Conservation (phyloP, 225 moss, liverwort and hornwort species). For the Straminergon stramineum region DNA sequence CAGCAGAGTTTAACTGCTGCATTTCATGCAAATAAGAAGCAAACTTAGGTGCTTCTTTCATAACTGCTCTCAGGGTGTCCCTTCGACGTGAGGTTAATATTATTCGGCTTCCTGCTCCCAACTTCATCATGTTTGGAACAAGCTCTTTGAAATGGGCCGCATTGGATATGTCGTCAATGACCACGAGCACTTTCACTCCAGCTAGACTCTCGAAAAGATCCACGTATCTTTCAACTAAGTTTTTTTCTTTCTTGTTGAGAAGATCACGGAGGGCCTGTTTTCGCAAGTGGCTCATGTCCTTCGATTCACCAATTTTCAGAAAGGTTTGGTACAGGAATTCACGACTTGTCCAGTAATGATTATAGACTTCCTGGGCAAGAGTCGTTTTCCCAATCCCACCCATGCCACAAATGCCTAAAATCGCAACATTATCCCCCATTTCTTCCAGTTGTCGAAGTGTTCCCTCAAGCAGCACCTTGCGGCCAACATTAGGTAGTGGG, state of each 20-base stretch:
- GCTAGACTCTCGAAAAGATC: not conserved
- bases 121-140: conserved; percentile 1
- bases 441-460: not conserved
- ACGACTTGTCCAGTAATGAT: not conserved
- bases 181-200: conserved; percentile 3
- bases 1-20: not conserved
- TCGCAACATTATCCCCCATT: conserved; percentile 12
- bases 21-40: not conserved
- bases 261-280: not conserved
- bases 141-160: conserved; percentile 2
- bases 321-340: not conserved
- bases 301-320: not conserved
- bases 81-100: conserved; percentile 2
- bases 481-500: not conserved
- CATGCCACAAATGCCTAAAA: conserved; percentile 25
- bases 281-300: not conserved
- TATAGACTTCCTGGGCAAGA: not conserved
- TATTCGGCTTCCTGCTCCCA: conserved; percentile 17
- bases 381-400: conserved; percentile 34
- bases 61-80: not conserved
- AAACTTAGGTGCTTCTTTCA: not conserved
- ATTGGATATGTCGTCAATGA: conserved; percentile 12
- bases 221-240: not conserved
- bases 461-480: not conserved
- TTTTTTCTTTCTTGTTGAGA: not conserved